Base-by-base conservation (phyloP, 2,329 filamentous ascomycete genomes). In the Colletotrichum tropicicola region DNA sequence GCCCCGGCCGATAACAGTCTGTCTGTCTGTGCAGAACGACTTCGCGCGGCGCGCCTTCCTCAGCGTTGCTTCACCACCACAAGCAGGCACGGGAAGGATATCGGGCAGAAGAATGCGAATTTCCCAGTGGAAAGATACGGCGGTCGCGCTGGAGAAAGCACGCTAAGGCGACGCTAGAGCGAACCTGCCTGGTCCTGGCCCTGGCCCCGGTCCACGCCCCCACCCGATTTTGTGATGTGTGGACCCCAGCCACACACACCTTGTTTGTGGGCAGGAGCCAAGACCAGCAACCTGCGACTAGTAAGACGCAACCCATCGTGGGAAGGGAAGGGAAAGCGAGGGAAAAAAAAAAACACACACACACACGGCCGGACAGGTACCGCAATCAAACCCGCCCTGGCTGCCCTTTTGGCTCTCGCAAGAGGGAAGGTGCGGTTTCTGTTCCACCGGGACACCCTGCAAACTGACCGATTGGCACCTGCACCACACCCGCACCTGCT, bases 351-450 rank as follows among this genome's bases (percentile, higher is more conserved):
- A 45, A 28, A 39, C 37, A 27, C 13, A 37, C 56, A 25, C 32
- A 4, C 32, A 35, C 32, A 35, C 32, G 32, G 41, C 19, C 30
- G 39, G 57, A 25, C 47, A 60, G 48, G 49, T 60, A 28, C 49
- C 48, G 39, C 49, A 59, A 53, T 54, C 37, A 59, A 59, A 32
- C 35, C 45, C 41, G 58, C 56, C 49, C 41, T 48, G 56, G 54
- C 19, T 32, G 59, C 51, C 56, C 25, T 54, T 44, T 27, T 44
- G 19, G 28, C 51, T 27, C 41, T 59, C 52, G 25, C 49, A 65
- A 65, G 28, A 65, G 62, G 62, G 30, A 65, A 65, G 49, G 62
- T 62, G 62, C 32, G 62, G 62, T 55, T 62, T 56, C 52, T 62
- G 58, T 65, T 62, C 57, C 58, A 65, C 61, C 37, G 45, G 55